Evolutionary conservation across 768 basidiomycete species (phyloP).

Genomic region (Hortiboletus flavorubellus): DNA sequence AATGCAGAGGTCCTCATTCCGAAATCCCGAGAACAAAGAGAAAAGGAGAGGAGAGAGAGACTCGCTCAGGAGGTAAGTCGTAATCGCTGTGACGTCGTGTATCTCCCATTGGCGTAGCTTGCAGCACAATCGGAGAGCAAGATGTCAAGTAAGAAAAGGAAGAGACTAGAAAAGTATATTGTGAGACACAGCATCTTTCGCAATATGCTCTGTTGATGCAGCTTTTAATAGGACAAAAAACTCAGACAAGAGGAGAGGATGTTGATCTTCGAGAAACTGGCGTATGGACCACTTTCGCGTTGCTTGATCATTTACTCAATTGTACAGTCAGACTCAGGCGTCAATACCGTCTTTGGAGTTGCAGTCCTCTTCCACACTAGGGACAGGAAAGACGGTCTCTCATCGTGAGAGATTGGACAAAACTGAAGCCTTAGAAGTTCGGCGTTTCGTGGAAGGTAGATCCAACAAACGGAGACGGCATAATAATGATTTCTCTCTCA

Average conservation of each 20-base stretch:
- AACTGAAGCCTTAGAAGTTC: conserved; percentile 56
- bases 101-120: conserved; percentile 19
- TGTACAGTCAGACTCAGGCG: conserved; percentile 70
- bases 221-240: conserved; percentile 70
- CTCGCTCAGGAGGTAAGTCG: conserved; percentile 57
- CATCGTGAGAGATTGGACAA: conserved; percentile 58
- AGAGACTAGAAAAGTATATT: conserved; percentile 89
- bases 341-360: conserved; percentile 57
- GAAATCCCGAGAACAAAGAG: conserved; percentile 61
- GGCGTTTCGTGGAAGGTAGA: conserved; percentile 48
- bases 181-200: conserved; percentile 41
- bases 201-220: not conserved
- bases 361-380: conserved; percentile 80
- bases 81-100: not conserved
- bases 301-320: conserved; percentile 10
- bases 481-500: conserved; percentile 24
- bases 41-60: conserved; percentile 54
- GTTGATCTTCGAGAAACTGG: conserved; percentile 73
- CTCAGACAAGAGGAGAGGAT: conserved; percentile 85
- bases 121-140: conserved; percentile 57
- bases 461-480: conserved; percentile 49
- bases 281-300: conserved; percentile 44
- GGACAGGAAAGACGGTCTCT: conserved; percentile 64
- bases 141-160: conserved; percentile 83
- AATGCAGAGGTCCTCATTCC: conserved; percentile 57